phyloP scores from a whole-genome alignment of 2,329 filamentous ascomycete genomes.

The Teratosphaeria gauchensis region DNA sequence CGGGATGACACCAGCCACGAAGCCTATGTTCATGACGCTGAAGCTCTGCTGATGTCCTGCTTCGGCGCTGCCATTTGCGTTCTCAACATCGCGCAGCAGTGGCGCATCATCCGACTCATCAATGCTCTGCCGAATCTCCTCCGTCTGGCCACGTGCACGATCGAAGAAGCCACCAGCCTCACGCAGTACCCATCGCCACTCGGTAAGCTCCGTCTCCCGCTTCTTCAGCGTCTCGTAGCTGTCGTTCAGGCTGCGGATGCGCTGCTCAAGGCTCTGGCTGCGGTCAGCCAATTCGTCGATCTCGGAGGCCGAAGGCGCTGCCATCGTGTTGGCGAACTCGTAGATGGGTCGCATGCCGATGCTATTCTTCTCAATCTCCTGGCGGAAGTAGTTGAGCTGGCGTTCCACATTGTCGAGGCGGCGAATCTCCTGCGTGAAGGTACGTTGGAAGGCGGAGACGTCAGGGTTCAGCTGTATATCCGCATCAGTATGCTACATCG shows the following conservation, averaged over 20 bases:
- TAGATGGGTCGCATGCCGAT: conserved; percentile 84
- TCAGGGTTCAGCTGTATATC: conserved; percentile 71
- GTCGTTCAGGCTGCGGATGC: conserved; percentile 84
- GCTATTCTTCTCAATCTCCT: conserved; percentile 87
- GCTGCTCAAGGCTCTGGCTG: conserved; percentile 83
- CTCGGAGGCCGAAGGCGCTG: conserved; percentile 81
- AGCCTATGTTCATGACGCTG: conserved; percentile 97
- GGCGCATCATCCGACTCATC: conserved; percentile 85
- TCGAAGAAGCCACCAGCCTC: conserved; percentile 98
- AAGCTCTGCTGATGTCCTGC: conserved; percentile 42
- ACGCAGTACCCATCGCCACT: conserved; percentile 95
- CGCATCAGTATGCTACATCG: conserved; percentile 10
- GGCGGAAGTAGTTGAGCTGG: conserved; percentile 90
- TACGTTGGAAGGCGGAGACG: conserved; percentile 88
- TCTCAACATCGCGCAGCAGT: conserved; percentile 83
- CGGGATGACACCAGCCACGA: conserved; percentile 91
- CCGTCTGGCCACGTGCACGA: conserved; percentile 86
- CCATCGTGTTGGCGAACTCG: conserved; percentile 73
- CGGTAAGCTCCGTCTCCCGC: conserved; percentile 88
- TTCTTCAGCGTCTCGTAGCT: conserved; percentile 99
- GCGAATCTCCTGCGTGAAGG: conserved; percentile 95
- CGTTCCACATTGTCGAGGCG: conserved; percentile 96
- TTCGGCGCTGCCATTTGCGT: conserved; percentile 34
- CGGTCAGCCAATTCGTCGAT: conserved; percentile 93
- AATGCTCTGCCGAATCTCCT: conserved; percentile 86